Evolutionary conservation across 441 rosid species (phyloP).

Genomic region (Populus hybrid): DNA sequence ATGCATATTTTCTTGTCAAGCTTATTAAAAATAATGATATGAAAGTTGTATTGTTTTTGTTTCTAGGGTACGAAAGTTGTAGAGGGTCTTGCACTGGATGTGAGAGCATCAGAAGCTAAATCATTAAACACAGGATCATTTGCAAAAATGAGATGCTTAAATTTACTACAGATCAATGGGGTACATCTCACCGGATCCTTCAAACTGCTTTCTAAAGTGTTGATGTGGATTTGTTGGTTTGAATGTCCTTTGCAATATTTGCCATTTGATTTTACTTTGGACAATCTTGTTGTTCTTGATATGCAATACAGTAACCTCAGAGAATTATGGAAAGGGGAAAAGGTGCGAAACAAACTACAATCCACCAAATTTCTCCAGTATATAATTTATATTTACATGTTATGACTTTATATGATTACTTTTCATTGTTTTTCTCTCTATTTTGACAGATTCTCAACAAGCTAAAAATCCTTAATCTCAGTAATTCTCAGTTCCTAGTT

Average conservation of each 20-base stretch:
- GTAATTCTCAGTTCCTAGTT: not conserved
- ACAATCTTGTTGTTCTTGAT: conserved; percentile 16
- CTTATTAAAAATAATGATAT: too few relatives aligned
- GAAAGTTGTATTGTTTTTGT: too few relatives aligned
- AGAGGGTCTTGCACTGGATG: too few relatives aligned
- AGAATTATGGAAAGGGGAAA: conserved; percentile 14
- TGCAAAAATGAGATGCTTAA: conserved; percentile 1
- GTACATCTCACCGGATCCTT: too few relatives aligned
- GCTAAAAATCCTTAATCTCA: conserved; percentile 3
- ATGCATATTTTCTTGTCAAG: too few relatives aligned
- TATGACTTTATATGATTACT: not conserved
- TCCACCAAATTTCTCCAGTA: not conserved
- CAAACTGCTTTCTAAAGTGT: too few relatives aligned
- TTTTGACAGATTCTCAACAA: too few relatives aligned
- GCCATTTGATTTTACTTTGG: conserved; percentile 8
- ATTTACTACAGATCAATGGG: too few relatives aligned
- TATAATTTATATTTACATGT: too few relatives aligned
- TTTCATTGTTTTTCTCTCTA: not conserved
- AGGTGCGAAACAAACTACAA: conserved; percentile 1
- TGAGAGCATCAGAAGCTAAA: not conserved
- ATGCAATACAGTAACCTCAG: conserved; percentile 12
- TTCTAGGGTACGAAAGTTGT: not conserved
- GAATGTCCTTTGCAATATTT: conserved; percentile 17
- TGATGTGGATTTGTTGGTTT: not conserved
- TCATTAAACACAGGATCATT: conserved; percentile 21